A percentile compares a stretch with the other conserved stretches of the same genome.
These are phyloP conservation scores for Vitis amurensis DNA, from an alignment of 164 flowering plant genomes.

Conservation along the genomic window DNA sequence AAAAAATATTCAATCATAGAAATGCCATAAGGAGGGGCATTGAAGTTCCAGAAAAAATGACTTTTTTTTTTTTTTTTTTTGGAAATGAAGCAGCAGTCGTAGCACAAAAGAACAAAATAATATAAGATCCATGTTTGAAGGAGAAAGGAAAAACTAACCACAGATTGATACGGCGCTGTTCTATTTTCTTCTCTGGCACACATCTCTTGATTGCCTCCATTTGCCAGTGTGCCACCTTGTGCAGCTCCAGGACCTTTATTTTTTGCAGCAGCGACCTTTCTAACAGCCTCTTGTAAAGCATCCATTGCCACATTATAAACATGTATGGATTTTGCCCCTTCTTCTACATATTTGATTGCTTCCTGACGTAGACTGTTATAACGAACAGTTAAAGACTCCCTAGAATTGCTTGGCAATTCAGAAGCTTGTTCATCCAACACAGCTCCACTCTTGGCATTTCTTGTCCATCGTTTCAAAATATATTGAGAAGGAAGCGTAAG, in stretches of 20 bases:
- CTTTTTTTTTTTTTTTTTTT: too few relatives aligned
- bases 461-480: constrained; percentile 48
- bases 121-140: not conserved
- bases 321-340: constrained; percentile 47
- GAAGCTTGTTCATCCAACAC: constrained; percentile 23
- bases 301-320: constrained; percentile 44
- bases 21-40: not conserved
- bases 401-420: constrained; percentile 19
- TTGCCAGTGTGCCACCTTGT: constrained; percentile 13
- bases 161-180: constrained; percentile 21
- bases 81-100: too few relatives aligned
- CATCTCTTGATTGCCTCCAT: constrained; percentile 26
- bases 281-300: constrained; percentile 36
- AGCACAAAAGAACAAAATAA: not conserved
- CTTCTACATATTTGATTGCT: constrained; percentile 50
- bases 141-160: constrained; percentile 28
- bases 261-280: constrained; percentile 31
- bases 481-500: constrained; percentile 47
- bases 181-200: constrained; percentile 20
- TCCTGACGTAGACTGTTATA: constrained; percentile 46
- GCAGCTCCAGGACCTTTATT: constrained; percentile 31
- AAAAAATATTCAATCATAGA: not conserved
- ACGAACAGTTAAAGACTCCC: constrained; percentile 30
- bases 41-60: not conserved
- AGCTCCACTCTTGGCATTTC: constrained; percentile 43